These are phyloP conservation scores for Leishmania mexicana DNA, from an alignment of 208 protist genomes.

Conservation along the genomic window DNA sequence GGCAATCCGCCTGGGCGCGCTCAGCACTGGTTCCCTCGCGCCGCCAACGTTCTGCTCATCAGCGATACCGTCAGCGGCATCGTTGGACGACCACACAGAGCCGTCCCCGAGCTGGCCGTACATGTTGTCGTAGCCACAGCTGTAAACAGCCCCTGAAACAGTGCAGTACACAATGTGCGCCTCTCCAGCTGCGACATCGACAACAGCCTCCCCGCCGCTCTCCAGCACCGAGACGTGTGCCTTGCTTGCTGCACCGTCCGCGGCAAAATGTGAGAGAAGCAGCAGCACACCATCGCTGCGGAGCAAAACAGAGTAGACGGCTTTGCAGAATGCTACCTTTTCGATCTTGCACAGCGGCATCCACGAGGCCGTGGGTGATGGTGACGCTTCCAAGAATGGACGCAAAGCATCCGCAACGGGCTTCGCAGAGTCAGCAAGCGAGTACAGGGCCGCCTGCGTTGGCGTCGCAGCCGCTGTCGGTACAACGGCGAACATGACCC, in stretches of 20 bases:
- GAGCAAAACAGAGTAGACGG: conserved; percentile 28
- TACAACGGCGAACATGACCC: conserved; percentile 21
- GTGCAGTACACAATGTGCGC: conserved; percentile 87
- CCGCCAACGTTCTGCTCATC: background rate
- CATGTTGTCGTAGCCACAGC: conserved; percentile 73
- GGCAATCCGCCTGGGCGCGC: conserved; percentile 35
- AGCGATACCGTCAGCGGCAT: background rate
- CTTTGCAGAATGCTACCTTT: conserved; percentile 29
- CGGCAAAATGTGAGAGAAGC: conserved; percentile 11
- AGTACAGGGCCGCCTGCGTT: conserved; percentile 4
- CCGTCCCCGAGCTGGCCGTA: conserved; percentile 88
- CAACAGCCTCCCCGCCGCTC: conserved; percentile 43
- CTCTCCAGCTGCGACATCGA: conserved; percentile 75
- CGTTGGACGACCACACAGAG: conserved; percentile 53
- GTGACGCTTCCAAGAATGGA: conserved; percentile 8
- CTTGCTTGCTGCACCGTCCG: conserved; percentile 4
- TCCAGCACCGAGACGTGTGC: conserved; percentile 34
- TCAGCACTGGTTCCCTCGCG: conserved; percentile 22
- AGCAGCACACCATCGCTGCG: conserved; percentile 29
- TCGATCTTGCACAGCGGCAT: background rate
- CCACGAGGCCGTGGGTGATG: background rate
- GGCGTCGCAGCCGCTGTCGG: conserved; percentile 20
- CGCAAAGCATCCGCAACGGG: conserved; percentile 20
- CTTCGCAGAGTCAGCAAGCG: conserved; percentile 22
- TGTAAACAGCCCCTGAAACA: conserved; percentile 67